Percentiles rank a stretch among this genome's conserved stretches.
Conservation (phyloP, 2,329 filamentous ascomycete genomes). For the Monilinia fructigena region DNA sequence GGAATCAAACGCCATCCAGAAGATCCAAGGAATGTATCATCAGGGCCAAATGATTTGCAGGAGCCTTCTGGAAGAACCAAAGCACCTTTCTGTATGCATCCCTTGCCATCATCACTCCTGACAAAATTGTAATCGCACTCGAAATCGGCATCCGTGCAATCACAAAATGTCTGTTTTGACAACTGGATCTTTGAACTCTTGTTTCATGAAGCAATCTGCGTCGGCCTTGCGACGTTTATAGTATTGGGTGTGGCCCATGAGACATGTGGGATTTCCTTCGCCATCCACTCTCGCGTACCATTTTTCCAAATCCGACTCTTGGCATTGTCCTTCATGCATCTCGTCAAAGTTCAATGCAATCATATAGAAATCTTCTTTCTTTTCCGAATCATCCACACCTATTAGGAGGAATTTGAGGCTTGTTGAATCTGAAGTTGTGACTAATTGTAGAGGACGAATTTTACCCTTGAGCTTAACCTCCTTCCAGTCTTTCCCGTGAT, state of each 20-base stretch:
- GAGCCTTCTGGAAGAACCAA: slow-evolving; percentile 67
- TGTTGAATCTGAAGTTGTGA: slow-evolving; percentile 88
- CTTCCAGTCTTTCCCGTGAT: slow-evolving; percentile 86
- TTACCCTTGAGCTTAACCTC: slow-evolving; percentile 67
- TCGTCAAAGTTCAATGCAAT: slow-evolving; percentile 81
- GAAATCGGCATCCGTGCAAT: slow-evolving; percentile 81
- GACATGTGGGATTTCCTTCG: slow-evolving; percentile 76
- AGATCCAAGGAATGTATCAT: slow-evolving; percentile 73
- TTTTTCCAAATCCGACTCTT: slow-evolving; percentile 83
- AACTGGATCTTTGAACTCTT: slow-evolving; percentile 76
- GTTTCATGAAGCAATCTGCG: slow-evolving; percentile 83
- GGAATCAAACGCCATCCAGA: slow-evolving; percentile 93
- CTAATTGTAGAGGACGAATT: slow-evolving; percentile 70
- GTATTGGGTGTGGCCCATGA: slow-evolving; percentile 94
- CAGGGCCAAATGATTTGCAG: slow-evolving; percentile 56
- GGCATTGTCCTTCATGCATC: slow-evolving; percentile 77
- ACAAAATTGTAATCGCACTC: slow-evolving; percentile 96
- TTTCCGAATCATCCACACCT: slow-evolving; percentile 55
- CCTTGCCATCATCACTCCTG: slow-evolving; percentile 60
- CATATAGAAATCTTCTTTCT: slow-evolving; percentile 56
- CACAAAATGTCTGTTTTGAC: slow-evolving; percentile 74
- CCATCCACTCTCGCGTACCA: slow-evolving; percentile 84
- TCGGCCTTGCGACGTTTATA: slow-evolving; percentile 83
- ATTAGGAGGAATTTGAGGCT: slow-evolving; percentile 87
- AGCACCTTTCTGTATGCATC: slow-evolving; percentile 63